Evolutionary conservation across 345 rosid genomes (phyloP).

Genomic region (Laguncularia racemosa): DNA sequence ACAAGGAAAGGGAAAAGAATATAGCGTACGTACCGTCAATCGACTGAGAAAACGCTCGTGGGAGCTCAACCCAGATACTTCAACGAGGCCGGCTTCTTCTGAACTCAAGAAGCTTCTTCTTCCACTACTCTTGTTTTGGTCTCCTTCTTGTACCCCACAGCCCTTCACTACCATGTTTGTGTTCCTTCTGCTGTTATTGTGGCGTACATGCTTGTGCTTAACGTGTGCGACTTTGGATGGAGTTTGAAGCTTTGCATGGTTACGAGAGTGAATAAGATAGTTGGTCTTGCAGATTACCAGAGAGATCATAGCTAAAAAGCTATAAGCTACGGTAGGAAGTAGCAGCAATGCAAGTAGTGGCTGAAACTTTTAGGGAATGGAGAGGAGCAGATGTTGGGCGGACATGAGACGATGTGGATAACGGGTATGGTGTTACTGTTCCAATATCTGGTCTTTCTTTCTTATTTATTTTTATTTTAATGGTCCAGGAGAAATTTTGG

Average conservation of each 20-base stretch:
- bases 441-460: no score
- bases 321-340: no score
- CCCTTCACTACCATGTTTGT: slow-evolving; percentile 20
- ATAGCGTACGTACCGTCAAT: slow-evolving; percentile 73
- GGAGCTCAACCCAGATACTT: slow-evolving; percentile 63
- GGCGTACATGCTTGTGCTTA: no score
- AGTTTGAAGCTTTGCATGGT: slow-evolving; percentile 6
- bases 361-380: background rate
- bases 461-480: no score
- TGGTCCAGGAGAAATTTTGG: no score
- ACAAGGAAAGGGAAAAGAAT: background rate
- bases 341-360: no score
- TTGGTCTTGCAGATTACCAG: slow-evolving; percentile 11
- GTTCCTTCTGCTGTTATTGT: slow-evolving; percentile 2
- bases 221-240: slow-evolving; percentile 3
- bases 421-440: no score
- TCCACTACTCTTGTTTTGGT: slow-evolving; percentile 29
- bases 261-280: slow-evolving; percentile 14
- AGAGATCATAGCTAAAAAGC: slow-evolving; percentile 25
- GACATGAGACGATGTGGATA: no score
- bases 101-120: slow-evolving; percentile 47
- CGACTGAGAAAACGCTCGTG: slow-evolving; percentile 88
- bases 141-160: slow-evolving; percentile 26
- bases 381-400: no score
- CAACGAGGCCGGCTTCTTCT: slow-evolving; percentile 93